Percentiles rank a stretch among this genome's conserved stretches.
phyloP scores from a whole-genome alignment of 1,139 yeast genomes.

The Blastobotrys buckinghamii region DNA sequence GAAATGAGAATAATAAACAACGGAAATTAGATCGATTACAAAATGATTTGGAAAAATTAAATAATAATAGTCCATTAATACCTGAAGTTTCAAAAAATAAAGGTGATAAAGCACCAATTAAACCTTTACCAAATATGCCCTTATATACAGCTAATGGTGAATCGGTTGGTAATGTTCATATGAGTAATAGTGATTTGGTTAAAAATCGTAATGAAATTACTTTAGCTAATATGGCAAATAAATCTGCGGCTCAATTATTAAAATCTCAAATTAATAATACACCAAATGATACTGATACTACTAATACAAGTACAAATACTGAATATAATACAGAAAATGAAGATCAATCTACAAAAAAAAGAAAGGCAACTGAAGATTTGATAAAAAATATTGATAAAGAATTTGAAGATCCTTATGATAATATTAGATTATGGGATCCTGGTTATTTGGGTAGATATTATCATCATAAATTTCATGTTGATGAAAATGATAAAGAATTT shows the following conservation, averaged over 20 bases:
- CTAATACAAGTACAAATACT: neutral
- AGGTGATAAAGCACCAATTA: conserved; percentile 69
- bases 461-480: conserved; percentile 60
- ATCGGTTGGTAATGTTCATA: conserved; percentile 57
- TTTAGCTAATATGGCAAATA: conserved; percentile 69
- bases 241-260: conserved; percentile 62
- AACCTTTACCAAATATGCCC: conserved; percentile 70
- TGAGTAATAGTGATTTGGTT: conserved; percentile 69
- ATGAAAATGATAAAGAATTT: conserved; percentile 51
- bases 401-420: conserved; percentile 40
- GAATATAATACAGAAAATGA: conserved; percentile 13
- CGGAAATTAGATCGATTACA: conserved; percentile 40
- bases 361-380: conserved; percentile 12
- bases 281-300: neutral
- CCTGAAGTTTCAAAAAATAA: conserved; percentile 23
- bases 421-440: conserved; percentile 72
- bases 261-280: conserved; percentile 35
- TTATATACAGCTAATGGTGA: conserved; percentile 67
- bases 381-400: conserved; percentile 20
- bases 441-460: conserved; percentile 86
- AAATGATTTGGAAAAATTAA: conserved; percentile 15
- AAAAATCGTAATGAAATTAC: conserved; percentile 61
- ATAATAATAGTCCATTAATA: conserved; percentile 16
- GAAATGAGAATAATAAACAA: conserved; percentile 58
- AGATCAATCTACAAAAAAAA: conserved; percentile 14